Base-by-base conservation (phyloP, 2,329 filamentous ascomycete genomes). In the Reticulascus tulasneorum region DNA sequence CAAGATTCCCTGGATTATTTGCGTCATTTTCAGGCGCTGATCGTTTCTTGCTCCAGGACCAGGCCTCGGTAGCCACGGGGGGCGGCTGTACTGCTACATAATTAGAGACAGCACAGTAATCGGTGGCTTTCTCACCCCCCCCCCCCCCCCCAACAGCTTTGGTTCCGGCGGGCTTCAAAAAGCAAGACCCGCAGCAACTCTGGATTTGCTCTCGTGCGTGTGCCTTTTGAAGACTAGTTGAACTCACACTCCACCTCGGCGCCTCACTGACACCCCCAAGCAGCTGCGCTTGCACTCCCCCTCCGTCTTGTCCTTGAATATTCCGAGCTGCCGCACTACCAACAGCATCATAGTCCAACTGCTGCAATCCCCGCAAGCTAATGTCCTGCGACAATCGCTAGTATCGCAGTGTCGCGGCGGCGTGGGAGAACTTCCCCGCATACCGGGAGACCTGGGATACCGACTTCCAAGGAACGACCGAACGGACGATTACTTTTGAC, bases 311-410 rank as follows among this genome's bases (percentile, higher is more conserved):
- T 29, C 17, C 27, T 10, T 29, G 27, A n/a, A n/a, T n/a, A n/a
- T n/a, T n/a, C n/a, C n/a, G n/a, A n/a, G n/a, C 32, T 22, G 17
- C 13, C 22, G 19, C 29, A 13, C 28, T 29, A 33, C 29, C 34
- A 30, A n/a, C 40, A 33, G 33, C 34, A 27, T 42, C 43, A 41
- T 37, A 40, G 40, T 46, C 44, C 42, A 39, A 59, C 35, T 40
- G 35, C 42, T 33, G 37, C 45, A n/a, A n/a, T 16, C 28, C 29
- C 26, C 32, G 21, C 41, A 30, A 54, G 71, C 67, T 70, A 73
- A 79, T 79, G 75, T 69, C 67, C 70, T 64, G 67, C 59, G 62
- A 69, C 63, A 69, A 69, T 62, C 66, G 68, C 58, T 78, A 77
- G 67, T 49, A 58, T 62, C 59, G 55, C 60, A 61, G 67, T 67